Conservation (phyloP, 208 protist species). For the Trypanosoma scelopori region DNA sequence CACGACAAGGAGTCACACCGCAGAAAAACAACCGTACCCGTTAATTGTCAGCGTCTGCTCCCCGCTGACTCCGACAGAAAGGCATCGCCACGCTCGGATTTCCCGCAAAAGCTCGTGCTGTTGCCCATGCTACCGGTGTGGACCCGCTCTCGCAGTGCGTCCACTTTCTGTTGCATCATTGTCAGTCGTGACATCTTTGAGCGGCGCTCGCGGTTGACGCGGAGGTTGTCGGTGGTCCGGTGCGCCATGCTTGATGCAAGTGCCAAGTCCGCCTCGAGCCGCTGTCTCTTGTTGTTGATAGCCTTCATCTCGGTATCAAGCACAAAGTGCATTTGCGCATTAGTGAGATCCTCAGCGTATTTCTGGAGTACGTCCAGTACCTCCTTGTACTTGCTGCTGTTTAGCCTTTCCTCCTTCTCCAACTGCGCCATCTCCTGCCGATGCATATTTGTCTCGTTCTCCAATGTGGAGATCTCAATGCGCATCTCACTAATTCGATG, state of each 20-base stretch:
- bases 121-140: neutral
- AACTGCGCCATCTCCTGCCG: slow-evolving; percentile 55
- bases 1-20: slow-evolving; percentile 19
- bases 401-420: slow-evolving; percentile 59
- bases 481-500: slow-evolving; percentile 74
- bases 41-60: neutral
- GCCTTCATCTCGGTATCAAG: slow-evolving; percentile 40
- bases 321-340: slow-evolving; percentile 36
- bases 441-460: slow-evolving; percentile 50
- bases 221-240: slow-evolving; percentile 47
- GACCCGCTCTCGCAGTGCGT: slow-evolving; percentile 54
- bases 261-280: slow-evolving; percentile 66
- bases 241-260: slow-evolving; percentile 65
- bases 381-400: slow-evolving; percentile 48
- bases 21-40: slow-evolving; percentile 9
- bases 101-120: neutral
- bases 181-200: slow-evolving; percentile 61
- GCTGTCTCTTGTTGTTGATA: slow-evolving; percentile 48
- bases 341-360: slow-evolving; percentile 55
- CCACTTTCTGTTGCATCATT: slow-evolving; percentile 65
- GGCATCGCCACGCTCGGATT: neutral
- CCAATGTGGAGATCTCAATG: slow-evolving; percentile 65
- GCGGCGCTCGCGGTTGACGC: slow-evolving; percentile 60
- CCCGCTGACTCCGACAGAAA: slow-evolving; percentile 2
- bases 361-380: slow-evolving; percentile 47